These are phyloP conservation scores for Solanum hybrid DNA, from an alignment of 305 asterid genomes.

Conservation along the genomic window DNA sequence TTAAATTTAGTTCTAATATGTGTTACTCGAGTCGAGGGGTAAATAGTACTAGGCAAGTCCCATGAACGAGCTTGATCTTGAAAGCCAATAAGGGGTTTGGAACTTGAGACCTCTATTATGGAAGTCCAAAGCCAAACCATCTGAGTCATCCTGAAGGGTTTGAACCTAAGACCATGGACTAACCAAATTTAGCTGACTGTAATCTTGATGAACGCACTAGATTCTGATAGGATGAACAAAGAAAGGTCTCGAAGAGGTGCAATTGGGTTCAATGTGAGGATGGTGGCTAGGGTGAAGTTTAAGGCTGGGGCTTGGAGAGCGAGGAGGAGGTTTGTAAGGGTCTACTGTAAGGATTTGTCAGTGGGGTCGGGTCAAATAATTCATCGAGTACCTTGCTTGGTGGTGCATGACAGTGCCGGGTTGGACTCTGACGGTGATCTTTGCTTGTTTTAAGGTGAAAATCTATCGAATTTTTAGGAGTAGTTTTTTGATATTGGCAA, in stretches of 20 bases:
- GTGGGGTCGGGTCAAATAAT: constrained; percentile 35
- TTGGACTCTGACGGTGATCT: constrained; percentile 49
- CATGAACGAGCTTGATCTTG: background rate
- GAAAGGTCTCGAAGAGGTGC: constrained; percentile 35
- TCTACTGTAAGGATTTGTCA: constrained; percentile 50
- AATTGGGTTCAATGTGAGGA: constrained; percentile 49
- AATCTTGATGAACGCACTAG: background rate
- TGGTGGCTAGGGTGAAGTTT: constrained; percentile 42
- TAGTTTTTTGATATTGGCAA: background rate
- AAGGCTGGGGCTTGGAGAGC: constrained; percentile 67
- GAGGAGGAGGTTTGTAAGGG: constrained; percentile 51
- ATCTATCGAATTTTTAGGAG: background rate
- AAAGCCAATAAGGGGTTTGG: background rate
- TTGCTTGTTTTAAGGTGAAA: constrained; percentile 4
- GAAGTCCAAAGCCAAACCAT: background rate
- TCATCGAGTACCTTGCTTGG: constrained; percentile 36
- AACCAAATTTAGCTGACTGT: background rate
- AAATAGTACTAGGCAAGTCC: background rate
- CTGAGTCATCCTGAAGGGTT: background rate
- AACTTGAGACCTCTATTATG: background rate
- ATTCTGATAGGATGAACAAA: constrained; percentile 29
- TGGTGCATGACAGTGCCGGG: constrained; percentile 51
- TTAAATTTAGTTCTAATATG: too few species aligned
- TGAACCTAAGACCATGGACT: background rate
- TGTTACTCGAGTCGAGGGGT: background rate